A percentile compares a stretch with the other conserved stretches of the same genome.
phyloP scores from a whole-genome alignment of 164 flowering plant species.

The Piper longum region DNA sequence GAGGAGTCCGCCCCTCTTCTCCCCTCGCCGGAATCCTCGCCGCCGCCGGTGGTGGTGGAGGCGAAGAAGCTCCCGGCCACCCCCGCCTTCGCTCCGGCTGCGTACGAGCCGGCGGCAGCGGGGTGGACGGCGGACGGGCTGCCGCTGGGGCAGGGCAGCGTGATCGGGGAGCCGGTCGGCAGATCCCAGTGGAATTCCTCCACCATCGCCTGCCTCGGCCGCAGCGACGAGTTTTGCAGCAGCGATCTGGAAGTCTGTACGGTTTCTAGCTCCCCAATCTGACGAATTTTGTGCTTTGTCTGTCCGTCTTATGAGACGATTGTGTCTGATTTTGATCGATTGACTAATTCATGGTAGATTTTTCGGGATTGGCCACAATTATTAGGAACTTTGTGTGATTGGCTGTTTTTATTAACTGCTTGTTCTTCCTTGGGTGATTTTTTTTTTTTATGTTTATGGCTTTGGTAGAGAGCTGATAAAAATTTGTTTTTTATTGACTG shows the following conservation, averaged over 20 bases:
- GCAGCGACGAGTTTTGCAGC: constrained; percentile 77
- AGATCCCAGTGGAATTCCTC: constrained; percentile 56
- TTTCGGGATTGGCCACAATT: too few species aligned
- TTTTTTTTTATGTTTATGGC: too few species aligned
- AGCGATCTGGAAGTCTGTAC: constrained; percentile 97
- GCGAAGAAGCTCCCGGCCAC: neutral
- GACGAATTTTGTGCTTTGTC: neutral
- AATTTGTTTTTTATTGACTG: too few species aligned
- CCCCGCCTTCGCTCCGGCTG: neutral
- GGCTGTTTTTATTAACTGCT: too few species aligned
- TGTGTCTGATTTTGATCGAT: too few species aligned
- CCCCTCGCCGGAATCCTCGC: neutral
- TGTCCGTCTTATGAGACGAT: too few species aligned
- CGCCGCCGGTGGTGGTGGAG: neutral
- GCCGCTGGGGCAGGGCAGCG: constrained; percentile 50
- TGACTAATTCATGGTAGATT: too few species aligned
- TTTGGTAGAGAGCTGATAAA: too few species aligned
- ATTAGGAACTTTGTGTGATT: too few species aligned
- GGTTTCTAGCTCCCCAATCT: constrained; percentile 13
- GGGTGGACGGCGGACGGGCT: constrained; percentile 74
- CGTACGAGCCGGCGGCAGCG: neutral
- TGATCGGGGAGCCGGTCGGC: constrained; percentile 51
- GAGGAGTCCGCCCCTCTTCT: constrained; percentile 49
- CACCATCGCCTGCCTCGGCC: constrained; percentile 63
- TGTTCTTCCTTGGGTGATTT: too few species aligned